Conservation (phyloP, 1,139 yeast genomes). For the Sugiyamaella novakii region DNA sequence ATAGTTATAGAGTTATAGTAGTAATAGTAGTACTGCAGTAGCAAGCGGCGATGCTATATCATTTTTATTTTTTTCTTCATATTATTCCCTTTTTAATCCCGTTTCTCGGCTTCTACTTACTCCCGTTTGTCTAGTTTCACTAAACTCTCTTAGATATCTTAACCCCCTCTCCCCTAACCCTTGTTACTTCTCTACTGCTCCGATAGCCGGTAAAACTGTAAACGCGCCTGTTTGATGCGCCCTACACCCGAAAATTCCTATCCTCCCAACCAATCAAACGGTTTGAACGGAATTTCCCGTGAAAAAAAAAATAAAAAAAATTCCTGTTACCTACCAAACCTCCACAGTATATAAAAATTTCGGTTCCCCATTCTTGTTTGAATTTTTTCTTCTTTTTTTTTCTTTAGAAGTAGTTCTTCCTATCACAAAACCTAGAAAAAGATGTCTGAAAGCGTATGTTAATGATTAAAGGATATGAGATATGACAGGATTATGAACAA, state of each 20-base stretch:
- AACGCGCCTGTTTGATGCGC: too few relatives aligned
- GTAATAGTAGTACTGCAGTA: too few relatives aligned
- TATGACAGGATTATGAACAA: too few relatives aligned
- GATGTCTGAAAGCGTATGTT: slow-evolving; percentile 19
- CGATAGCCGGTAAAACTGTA: too few relatives aligned
- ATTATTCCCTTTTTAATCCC: neutral
- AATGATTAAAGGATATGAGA: too few relatives aligned
- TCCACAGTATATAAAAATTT: slow-evolving; percentile 17
- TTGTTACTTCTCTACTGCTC: too few relatives aligned
- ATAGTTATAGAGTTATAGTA: too few relatives aligned
- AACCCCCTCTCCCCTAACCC: slow-evolving; percentile 9
- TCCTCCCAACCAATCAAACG: slow-evolving; percentile 18
- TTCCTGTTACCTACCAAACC: slow-evolving; percentile 18
- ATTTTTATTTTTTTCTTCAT: too few relatives aligned
- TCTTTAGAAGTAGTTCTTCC: slow-evolving; percentile 17
- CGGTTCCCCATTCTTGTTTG: slow-evolving; percentile 12
- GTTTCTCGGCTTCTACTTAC: too few relatives aligned
- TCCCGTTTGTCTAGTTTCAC: too few relatives aligned
- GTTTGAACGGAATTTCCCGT: slow-evolving; percentile 16
- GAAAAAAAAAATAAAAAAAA: slow-evolving; percentile 15
- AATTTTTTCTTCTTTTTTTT: slow-evolving; percentile 7
- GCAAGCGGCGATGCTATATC: too few relatives aligned
- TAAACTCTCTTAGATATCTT: neutral
- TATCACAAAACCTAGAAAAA: slow-evolving; percentile 10
- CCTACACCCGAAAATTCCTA: slow-evolving; percentile 11